Evolutionary conservation across 371 early-diverging fungal genomes (phyloP).

Genomic region (Rhizopus delemar): DNA sequence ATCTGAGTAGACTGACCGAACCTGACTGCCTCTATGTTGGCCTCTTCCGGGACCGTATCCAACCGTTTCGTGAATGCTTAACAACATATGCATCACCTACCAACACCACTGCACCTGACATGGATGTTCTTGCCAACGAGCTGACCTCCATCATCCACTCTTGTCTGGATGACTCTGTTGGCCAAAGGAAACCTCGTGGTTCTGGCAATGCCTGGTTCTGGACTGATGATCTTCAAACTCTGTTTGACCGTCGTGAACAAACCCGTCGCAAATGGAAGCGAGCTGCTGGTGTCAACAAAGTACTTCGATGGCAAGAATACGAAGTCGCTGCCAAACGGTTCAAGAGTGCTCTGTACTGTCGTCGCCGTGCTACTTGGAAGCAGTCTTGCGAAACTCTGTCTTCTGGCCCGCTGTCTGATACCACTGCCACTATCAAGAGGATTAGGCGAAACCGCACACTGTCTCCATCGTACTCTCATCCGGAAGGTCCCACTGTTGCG

Average conservation of each 20-base stretch:
- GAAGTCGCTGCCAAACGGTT: neutral
- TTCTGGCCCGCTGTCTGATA: neutral
- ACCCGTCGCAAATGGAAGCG: neutral
- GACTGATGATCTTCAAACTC: neutral
- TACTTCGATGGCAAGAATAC: neutral
- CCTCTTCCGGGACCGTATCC: neutral
- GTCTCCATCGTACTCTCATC: slow-evolving; percentile 5
- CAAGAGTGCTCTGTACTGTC: neutral
- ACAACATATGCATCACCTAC: neutral
- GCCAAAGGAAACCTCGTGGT: neutral
- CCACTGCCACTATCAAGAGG: slow-evolving; percentile 7
- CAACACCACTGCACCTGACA: neutral
- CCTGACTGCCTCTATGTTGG: neutral
- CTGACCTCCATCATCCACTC: neutral
- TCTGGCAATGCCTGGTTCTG: slow-evolving; percentile 7
- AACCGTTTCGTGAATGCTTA: neutral
- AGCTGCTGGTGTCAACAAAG: neutral
- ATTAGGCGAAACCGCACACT: neutral
- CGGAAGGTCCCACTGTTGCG: slow-evolving; percentile 16
- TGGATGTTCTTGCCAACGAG: neutral
- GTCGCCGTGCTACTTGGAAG: neutral
- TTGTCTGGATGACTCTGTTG: slow-evolving; percentile 9
- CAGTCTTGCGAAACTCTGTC: slow-evolving; percentile 14
- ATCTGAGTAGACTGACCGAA: slow-evolving; percentile 5
- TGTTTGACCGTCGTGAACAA: neutral